Evolutionary conservation across 352 stramenopile genomes (phyloP), one percentile per base, ranked within the genome.

Genomic region (Stephanocyclus meneghinianus): DNA sequence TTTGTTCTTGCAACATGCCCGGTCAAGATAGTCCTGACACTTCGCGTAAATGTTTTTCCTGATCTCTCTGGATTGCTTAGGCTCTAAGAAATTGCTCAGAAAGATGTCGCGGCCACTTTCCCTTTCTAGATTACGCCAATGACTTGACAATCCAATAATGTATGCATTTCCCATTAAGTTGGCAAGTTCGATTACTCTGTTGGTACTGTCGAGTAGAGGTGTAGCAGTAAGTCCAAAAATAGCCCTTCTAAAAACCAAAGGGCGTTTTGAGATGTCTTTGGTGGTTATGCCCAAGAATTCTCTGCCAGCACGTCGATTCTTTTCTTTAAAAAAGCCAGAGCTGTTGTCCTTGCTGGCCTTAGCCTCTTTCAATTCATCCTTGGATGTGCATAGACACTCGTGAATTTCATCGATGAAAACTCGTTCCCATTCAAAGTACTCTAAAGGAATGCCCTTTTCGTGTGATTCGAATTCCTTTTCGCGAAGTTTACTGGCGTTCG

Each of bases 381-480:
- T 84, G 0, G 75, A 80, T 15, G 83, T 87, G 42, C 80, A 87
- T 1, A 91, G 56, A 65, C 55, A 80, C 71, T 91, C 85, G 26
- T 91, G 85, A 32, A 88, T 83, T 68, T 91, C 86, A 69, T 91
- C 86, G 53, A 90, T 80, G 50, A 91, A 82, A 9, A 91, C 53
- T 37, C 86, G 32, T 56, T 91, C 77, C 70, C 71, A 91, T 32
- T 84, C 72, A 60, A 89, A 91, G 55, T 86, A 91, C 65, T 91
- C 86, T 3, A 91, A 37, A 6, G 86, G 86, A 18, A 91, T 71
- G 3, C 84, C 86, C 51, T 68, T 88, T 11, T 86, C 70, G 2
- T 56, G 47, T 8, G 40, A 1, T 15, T 80, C 53, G 55, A 89
- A 85, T 44, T 74, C 45, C 32, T 90, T 83, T 26, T 78, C 13